Evolutionary conservation across 2,329 filamentous ascomycete species (phyloP), one percentile per base, ranked within the genome.

Genomic region (Aspergillus ustus): DNA sequence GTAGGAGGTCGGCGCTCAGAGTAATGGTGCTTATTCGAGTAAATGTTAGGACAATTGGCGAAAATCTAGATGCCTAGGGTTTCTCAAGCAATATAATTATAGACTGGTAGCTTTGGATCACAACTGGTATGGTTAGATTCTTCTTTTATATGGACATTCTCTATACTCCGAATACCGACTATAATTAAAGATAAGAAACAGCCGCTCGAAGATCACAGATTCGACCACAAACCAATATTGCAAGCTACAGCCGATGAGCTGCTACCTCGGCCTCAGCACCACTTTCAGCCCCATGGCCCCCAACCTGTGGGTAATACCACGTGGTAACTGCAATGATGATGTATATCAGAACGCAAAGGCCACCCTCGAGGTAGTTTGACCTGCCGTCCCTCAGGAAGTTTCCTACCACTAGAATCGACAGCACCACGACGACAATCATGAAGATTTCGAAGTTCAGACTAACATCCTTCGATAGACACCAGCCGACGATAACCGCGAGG

Each of bases 331-430:
- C 86, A 65, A 89, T 86, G 68, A 89, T 85, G 34, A 88, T 71
- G 70, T 89, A 89, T 11, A 87, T 83, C 56, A 82, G 66, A 19
- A 97, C 86, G 66, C 92, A 91, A 19, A 97, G 83, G 25, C 87
- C 85, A 2, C 93, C 93, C 75, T 97, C 93, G 4, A 97, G 84
- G 72, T 96, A 97, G 73, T 97, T 96, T 63, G 88, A 92, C 82
- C 95, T 94, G 67, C 91, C 88, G 73, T 97, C 93, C 53, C 92
- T 84, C 58, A 97, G 79, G 78, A 97, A 96, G 64, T 92, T 91
- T 1, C 93, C 92, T 43, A 96, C 91, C 0, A 93, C 92, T 46
- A 97, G 82, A 69, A 97, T 94, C 29, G 91, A 87, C 25, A 97
- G 83, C 60, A 97, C 87, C 8, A 97, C 81, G 65, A 96, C 84